Percentiles rank a stretch among this genome's conserved stretches.
phyloP scores from a whole-genome alignment of 176 grass and related monocot genomes.

The Puya raimondii region DNA sequence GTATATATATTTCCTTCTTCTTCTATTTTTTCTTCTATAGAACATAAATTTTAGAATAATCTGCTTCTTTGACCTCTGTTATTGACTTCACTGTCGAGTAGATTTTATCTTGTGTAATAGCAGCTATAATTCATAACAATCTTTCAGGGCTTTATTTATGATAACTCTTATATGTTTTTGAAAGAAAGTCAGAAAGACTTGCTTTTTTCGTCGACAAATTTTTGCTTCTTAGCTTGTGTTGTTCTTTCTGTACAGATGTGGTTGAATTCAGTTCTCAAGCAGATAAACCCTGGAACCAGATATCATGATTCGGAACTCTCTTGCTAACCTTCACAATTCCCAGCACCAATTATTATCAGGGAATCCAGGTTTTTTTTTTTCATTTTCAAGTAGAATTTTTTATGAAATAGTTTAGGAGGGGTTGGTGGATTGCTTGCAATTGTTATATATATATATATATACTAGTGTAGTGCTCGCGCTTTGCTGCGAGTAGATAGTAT shows the following conservation, averaged over 20 bases:
- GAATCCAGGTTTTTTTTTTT: constrained; percentile 9
- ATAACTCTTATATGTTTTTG: neutral
- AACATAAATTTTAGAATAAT: no score
- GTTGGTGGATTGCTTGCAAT: no score
- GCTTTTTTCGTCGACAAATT: neutral
- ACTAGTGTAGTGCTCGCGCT: no score
- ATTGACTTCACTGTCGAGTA: no score
- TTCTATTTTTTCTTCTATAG: no score
- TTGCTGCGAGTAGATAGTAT: no score
- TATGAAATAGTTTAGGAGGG: no score
- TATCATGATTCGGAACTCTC: constrained; percentile 11
- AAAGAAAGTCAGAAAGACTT: neutral
- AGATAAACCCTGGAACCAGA: constrained; percentile 7
- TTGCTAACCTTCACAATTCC: constrained; percentile 15
- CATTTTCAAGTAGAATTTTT: neutral
- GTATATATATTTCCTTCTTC: neutral
- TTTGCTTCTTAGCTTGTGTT: neutral
- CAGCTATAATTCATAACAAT: neutral
- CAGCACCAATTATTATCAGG: constrained; percentile 13
- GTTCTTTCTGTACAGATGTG: constrained; percentile 1
- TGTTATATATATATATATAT: no score
- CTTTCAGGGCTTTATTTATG: neutral
- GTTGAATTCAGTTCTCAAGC: constrained; percentile 12
- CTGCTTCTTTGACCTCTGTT: no score
- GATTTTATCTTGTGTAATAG: neutral